Percentiles rank a stretch among this genome's conserved stretches.
These are phyloP conservation scores for Colletotrichum scovillei DNA, from an alignment of 2,329 filamentous ascomycete species.

Conservation along the genomic window DNA sequence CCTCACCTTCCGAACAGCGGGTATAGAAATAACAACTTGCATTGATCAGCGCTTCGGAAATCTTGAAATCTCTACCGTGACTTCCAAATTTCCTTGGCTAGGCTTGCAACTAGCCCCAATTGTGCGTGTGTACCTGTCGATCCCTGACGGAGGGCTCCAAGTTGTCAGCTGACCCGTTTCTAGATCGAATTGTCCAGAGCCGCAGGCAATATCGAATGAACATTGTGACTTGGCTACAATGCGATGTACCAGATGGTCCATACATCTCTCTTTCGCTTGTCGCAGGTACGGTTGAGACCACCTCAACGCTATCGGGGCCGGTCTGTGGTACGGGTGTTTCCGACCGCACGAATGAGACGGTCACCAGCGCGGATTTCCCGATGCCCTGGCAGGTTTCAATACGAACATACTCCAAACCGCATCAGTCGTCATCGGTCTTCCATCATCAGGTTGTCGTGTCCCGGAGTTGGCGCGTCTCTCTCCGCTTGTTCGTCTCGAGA, in stretches of 20 bases:
- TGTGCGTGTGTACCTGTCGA: neutral
- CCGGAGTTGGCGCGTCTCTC: neutral
- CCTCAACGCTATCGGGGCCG: neutral
- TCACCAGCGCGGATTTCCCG: neutral
- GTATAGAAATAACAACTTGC: neutral
- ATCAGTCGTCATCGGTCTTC: neutral
- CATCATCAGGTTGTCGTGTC: neutral
- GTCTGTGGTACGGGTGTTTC: neutral
- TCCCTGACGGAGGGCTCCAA: neutral
- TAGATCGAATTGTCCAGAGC: neutral
- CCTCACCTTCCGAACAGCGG: neutral
- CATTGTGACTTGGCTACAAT: neutral
- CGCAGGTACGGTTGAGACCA: neutral
- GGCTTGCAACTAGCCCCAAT: neutral
- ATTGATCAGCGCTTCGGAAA: neutral
- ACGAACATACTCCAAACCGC: neutral
- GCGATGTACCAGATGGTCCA: neutral
- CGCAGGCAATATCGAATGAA: neutral
- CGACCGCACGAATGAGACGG: neutral
- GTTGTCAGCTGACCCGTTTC: neutral
- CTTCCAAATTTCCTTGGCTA: neutral
- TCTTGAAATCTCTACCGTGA: neutral
- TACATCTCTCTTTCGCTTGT: neutral
- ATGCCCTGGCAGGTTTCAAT: constrained; percentile 2
- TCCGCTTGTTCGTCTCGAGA: neutral